A percentile compares a stretch with the other conserved stretches of the same genome.
Evolutionary conservation across 257 asterid genomes (phyloP).

Genomic region (Solanum lycopersicoides): DNA sequence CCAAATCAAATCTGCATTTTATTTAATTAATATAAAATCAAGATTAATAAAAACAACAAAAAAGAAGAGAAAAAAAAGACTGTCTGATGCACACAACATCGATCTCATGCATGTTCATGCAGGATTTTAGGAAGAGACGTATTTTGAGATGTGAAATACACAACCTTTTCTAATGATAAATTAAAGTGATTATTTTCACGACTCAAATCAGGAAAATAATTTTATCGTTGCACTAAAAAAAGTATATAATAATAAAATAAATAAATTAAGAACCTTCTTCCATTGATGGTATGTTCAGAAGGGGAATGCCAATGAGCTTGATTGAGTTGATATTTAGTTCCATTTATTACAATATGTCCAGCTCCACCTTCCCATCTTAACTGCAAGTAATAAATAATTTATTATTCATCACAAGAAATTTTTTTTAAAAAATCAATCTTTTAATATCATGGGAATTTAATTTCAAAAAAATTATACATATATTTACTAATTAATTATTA

Average conservation of each 20-base stretch:
- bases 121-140: not conserved
- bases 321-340: conserved; percentile 32
- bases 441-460: not conserved
- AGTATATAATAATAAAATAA: not conserved
- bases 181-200: accelerated
- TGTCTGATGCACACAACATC: not conserved
- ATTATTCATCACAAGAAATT: not conserved
- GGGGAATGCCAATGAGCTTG: conserved; percentile 87
- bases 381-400: conserved; percentile 19
- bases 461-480: not conserved
- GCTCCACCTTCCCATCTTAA: conserved; percentile 44
- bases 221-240: not conserved
- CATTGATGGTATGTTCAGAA: conserved; percentile 67
- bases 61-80: too few relatives aligned
- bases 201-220: not conserved
- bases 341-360: conserved; percentile 47
- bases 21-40: not conserved
- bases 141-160: not conserved
- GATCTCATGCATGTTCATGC: accelerated
- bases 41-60: too few relatives aligned
- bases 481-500: not conserved
- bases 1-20: conserved; percentile 46
- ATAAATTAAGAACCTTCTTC: conserved; percentile 31
- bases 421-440: not conserved
- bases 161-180: not conserved